Base-by-base conservation (phyloP, 2,329 filamentous ascomycete genomes). In the Ophiostoma pallidulum region DNA sequence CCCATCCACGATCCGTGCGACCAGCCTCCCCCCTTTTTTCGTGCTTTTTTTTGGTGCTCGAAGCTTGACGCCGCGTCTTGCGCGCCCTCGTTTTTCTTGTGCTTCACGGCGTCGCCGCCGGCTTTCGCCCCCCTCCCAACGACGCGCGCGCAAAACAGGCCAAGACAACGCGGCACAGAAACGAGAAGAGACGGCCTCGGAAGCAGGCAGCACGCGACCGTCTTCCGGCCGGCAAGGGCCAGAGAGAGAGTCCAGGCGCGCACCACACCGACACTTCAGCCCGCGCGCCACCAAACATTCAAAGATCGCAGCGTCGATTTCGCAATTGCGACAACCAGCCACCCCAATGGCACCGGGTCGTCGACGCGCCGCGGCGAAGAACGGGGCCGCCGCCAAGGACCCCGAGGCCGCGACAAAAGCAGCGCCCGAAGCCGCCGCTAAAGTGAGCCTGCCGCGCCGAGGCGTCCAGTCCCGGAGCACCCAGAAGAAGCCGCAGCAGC, bases 361-460 rank as follows among this genome's bases (percentile, higher is more conserved):
- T 31, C 53, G 52, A 50, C 52, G 52, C 46, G 53, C 52, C 42
- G 32, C 51, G 40, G 51, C 48, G 24, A 53, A 51, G 29, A 51
- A 50, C 44, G 49, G 48, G n/a, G 50, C 20, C 22, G 20, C 41
- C 20, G 51, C 46, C 31, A 49, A 50, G 42, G 37, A 40, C 36
- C 20, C 48, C 37, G 41, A 46, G 12, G 35, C 8, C 9, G 24
- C 44, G 31, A 37, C 29, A 29, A 40, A 22, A 41, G 29, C 32
- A 20, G 16, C 42, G 7, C 40, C 38, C 40, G 29, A 49, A 14
- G 29, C 36, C 8, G 22, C 41, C 13, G 19, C 22, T 28, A 38
- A 49, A 46, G 46, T 42, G 48, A 40, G 16, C 29, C 48, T 50
- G 8, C 48, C 48, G 37, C 49, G 49, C 37, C 31, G 45, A 41